phyloP scores from a whole-genome alignment of 768 basidiomycete species.

The Pisolithus sp. region DNA sequence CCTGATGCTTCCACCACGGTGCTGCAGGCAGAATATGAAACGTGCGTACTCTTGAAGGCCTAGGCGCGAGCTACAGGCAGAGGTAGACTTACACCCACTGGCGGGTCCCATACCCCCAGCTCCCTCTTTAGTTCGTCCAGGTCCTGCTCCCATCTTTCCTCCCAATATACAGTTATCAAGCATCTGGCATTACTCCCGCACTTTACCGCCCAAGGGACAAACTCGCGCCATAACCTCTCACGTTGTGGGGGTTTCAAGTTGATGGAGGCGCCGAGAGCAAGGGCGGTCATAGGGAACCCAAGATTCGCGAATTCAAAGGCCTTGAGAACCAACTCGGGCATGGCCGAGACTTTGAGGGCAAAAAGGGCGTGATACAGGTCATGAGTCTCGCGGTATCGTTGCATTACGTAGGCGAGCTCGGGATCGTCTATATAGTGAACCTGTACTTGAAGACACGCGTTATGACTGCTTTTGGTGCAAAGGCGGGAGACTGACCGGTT shows the following conservation, averaged over 20 bases:
- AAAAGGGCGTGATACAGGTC: constrained; percentile 95
- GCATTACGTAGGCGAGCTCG: constrained; percentile 96
- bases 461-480: not conserved
- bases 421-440: constrained; percentile 93
- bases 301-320: constrained; percentile 92
- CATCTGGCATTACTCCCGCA: constrained; percentile 71
- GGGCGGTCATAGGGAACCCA: constrained; percentile 78
- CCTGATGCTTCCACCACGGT: no score
- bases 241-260: constrained; percentile 37
- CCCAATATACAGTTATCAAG: constrained; percentile 93
- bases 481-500: constrained; percentile 54
- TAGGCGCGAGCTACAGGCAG: not conserved
- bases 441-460: constrained; percentile 33
- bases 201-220: constrained; percentile 87
- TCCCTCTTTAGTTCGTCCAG: constrained; percentile 79
- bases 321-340: constrained; percentile 91
- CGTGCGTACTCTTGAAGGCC: no score
- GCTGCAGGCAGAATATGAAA: no score
- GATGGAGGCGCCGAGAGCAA: constrained; percentile 56
- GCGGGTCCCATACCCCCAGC: constrained; percentile 76
- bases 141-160: constrained; percentile 84
- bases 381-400: constrained; percentile 95
- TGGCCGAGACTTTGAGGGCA: constrained; percentile 82
- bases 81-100: not conserved
- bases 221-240: constrained; percentile 63